Conservation (phyloP, 345 rosid genomes). For the Brassica rapa region DNA sequence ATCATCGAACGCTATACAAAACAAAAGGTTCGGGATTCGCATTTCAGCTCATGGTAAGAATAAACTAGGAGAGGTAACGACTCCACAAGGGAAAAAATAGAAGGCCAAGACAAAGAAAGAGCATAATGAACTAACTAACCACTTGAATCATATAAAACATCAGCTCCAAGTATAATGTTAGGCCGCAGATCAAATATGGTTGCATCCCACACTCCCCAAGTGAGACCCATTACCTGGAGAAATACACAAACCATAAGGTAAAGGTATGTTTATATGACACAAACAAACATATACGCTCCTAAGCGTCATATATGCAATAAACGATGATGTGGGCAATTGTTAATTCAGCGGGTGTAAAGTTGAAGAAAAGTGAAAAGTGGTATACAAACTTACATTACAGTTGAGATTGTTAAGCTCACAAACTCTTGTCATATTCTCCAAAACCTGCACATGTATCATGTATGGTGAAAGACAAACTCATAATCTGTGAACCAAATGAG, state of each 20-base stretch:
- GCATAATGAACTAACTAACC: slow-evolving; percentile 49
- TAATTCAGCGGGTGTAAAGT: not conserved
- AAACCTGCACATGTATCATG: slow-evolving; percentile 53
- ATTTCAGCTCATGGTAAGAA: slow-evolving; percentile 13
- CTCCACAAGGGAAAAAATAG: slow-evolving; percentile 4
- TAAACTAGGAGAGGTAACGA: not conserved
- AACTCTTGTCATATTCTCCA: slow-evolving; percentile 71
- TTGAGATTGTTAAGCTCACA: slow-evolving; percentile 59
- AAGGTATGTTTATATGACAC: too few species aligned
- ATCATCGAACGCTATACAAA: slow-evolving; percentile 71
- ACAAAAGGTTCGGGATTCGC: not conserved
- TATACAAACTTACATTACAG: slow-evolving; percentile 53
- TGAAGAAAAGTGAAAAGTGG: not conserved
- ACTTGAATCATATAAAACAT: slow-evolving; percentile 74
- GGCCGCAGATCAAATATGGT: slow-evolving; percentile 59
- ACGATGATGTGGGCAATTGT: not conserved
- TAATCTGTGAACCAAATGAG: not conserved
- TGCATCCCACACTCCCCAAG: slow-evolving; percentile 90
- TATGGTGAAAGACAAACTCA: slow-evolving; percentile 1
- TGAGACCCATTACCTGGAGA: slow-evolving; percentile 64
- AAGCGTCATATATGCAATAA: not conserved
- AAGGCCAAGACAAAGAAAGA: not conserved
- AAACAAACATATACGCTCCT: not conserved
- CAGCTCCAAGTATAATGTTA: slow-evolving; percentile 79
- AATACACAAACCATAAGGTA: not conserved